Conservation (phyloP, 805 yeast species). For the Yarrowia divulgata region DNA sequence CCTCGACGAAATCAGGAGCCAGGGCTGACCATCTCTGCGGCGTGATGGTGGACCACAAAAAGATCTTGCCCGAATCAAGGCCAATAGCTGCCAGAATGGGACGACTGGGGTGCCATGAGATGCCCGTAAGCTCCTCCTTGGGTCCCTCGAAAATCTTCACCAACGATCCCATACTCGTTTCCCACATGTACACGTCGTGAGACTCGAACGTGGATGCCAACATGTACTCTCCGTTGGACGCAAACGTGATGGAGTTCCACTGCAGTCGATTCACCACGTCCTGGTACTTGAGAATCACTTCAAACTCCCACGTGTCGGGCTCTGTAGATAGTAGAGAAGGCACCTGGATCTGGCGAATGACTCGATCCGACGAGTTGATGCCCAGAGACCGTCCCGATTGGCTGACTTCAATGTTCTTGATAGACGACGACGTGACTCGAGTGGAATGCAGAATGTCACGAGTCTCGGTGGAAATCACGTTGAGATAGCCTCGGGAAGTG, state of each 20-base stretch:
- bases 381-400: slow-evolving; percentile 57
- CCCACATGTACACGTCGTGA: slow-evolving; percentile 93
- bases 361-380: slow-evolving; percentile 49
- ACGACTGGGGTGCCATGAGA: slow-evolving; percentile 81
- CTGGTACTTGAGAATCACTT: slow-evolving; percentile 80
- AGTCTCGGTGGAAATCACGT: slow-evolving; percentile 52
- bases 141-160: slow-evolving; percentile 91
- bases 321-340: slow-evolving; percentile 48
- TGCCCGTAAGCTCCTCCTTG: slow-evolving; percentile 82
- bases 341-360: slow-evolving; percentile 47
- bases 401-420: slow-evolving; percentile 78
- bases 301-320: slow-evolving; percentile 59
- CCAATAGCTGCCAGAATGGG: slow-evolving; percentile 86
- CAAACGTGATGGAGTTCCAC: slow-evolving; percentile 83
- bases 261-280: slow-evolving; percentile 88
- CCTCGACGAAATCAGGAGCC: slow-evolving; percentile 95
- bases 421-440: slow-evolving; percentile 71
- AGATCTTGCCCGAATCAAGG: slow-evolving; percentile 79
- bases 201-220: slow-evolving; percentile 89
- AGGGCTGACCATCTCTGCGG: slow-evolving; percentile 96
- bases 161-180: slow-evolving; percentile 84
- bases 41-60: slow-evolving; percentile 78
- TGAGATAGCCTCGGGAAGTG: slow-evolving; percentile 80
- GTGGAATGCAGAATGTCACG: slow-evolving; percentile 55
- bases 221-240: slow-evolving; percentile 79